Percentiles rank a stretch among this genome's conserved stretches.
Conservation (phyloP, 164 flowering plant species). For the Taxillus chinensis region DNA sequence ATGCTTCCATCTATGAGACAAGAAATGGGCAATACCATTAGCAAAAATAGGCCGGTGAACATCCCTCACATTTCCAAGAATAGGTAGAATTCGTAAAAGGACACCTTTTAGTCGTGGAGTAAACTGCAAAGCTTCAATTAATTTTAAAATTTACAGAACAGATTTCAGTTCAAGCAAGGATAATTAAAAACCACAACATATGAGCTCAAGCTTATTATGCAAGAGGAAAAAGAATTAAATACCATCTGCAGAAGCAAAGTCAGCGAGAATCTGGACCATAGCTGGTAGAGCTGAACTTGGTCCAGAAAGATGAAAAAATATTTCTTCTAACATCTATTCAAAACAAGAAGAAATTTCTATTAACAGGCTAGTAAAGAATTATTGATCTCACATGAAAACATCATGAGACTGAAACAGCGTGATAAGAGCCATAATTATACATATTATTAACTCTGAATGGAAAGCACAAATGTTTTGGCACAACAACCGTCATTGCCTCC, state of each 20-base stretch:
- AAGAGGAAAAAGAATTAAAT: slow-evolving; percentile 7
- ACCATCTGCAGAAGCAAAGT: slow-evolving; percentile 91
- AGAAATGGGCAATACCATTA: slow-evolving; percentile 41
- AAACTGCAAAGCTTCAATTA: slow-evolving; percentile 73
- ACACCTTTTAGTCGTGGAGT: slow-evolving; percentile 77
- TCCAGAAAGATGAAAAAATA: slow-evolving; percentile 72
- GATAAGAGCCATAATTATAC: no score
- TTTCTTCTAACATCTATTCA: slow-evolving; percentile 89
- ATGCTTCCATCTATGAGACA: not conserved
- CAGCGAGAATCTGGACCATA: slow-evolving; percentile 95
- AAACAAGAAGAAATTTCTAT: slow-evolving; percentile 1
- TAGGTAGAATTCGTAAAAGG: slow-evolving; percentile 77
- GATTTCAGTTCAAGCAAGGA: slow-evolving; percentile 14
- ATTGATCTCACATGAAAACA: not conserved
- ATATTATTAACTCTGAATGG: no score
- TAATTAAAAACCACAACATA: slow-evolving; percentile 2
- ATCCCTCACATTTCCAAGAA: slow-evolving; percentile 91
- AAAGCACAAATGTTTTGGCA: no score
- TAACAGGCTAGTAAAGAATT: not conserved
- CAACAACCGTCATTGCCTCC: no score
- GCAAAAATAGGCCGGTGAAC: slow-evolving; percentile 83
- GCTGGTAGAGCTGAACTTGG: slow-evolving; percentile 66
- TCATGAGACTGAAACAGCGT: no score
- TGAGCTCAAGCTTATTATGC: slow-evolving; percentile 3
- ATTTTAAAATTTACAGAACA: slow-evolving; percentile 12